Evolutionary conservation across 2,329 filamentous ascomycete species (phyloP).

Genomic region (Nakataea oryzae): DNA sequence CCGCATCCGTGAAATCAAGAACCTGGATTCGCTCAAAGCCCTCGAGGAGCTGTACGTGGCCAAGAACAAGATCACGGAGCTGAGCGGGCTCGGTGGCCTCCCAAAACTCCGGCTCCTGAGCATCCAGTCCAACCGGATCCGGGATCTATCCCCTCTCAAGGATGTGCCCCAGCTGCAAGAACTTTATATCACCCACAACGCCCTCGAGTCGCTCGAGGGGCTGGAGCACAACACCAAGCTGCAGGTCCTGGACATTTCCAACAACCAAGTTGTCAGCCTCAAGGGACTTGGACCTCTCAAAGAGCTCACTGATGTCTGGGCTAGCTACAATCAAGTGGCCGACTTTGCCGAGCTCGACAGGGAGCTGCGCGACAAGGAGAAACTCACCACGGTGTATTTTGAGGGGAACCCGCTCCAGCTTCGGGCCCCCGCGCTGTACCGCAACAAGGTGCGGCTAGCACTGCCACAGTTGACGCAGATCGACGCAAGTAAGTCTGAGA

Average conservation of each 20-base stretch:
- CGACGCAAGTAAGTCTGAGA: constrained; percentile 74
- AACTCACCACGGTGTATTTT: constrained; percentile 85
- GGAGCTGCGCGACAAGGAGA: constrained; percentile 64
- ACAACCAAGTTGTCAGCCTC: constrained; percentile 72
- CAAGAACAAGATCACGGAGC: constrained; percentile 89
- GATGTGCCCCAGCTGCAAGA: constrained; percentile 72
- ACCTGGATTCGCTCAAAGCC: constrained; percentile 64
- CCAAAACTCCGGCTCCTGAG: constrained; percentile 77
- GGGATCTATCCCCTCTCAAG: constrained; percentile 64
- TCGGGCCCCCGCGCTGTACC: constrained; percentile 69
- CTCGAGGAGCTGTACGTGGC: constrained; percentile 90
- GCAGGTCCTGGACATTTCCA: constrained; percentile 76
- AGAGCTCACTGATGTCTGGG: constrained; percentile 86
- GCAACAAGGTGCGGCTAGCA: constrained; percentile 85
- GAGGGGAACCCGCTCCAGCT: constrained; percentile 88
- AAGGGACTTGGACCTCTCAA: constrained; percentile 57
- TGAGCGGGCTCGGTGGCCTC: constrained; percentile 66
- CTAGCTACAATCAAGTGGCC: constrained; percentile 72
- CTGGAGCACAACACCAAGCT: constrained; percentile 58
- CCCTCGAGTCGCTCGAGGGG: constrained; percentile 66
- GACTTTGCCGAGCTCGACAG: constrained; percentile 78
- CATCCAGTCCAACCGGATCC: constrained; percentile 91
- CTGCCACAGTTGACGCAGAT: constrained; percentile 86
- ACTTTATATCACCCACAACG: constrained; percentile 91
- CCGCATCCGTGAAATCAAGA: constrained; percentile 78